Conservation (phyloP, 2,329 filamentous ascomycete species). For the Paraphaeosphaeria minitans region DNA sequence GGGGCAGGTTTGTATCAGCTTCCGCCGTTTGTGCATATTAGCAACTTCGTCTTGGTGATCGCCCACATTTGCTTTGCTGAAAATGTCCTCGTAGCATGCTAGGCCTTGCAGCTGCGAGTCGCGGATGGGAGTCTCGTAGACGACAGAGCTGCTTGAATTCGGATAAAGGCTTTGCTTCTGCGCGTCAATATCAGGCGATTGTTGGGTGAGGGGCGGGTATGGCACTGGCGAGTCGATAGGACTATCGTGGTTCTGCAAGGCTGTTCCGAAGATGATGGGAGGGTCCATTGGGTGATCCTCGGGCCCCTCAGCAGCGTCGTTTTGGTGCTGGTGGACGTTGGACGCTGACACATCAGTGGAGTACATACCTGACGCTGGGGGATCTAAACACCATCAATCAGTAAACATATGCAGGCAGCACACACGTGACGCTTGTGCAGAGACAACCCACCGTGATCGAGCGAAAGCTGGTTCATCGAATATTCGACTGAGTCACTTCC, state of each 20-base stretch:
- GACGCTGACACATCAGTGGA: conserved; percentile 4
- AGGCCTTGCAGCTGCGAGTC: neutral
- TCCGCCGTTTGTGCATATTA: neutral
- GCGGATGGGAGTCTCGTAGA: conserved; percentile 10
- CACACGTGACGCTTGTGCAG: neutral
- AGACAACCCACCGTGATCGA: conserved; percentile 1
- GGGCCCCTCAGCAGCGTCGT: neutral
- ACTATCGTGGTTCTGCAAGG: neutral
- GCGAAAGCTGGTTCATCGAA: conserved; percentile 15
- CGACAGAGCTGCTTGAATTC: neutral
- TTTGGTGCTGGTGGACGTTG: neutral
- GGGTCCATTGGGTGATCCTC: neutral
- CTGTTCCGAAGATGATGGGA: neutral
- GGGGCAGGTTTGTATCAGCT: neutral
- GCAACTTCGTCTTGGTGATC: neutral
- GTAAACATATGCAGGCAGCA: neutral
- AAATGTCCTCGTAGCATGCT: neutral
- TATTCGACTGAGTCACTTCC: neutral
- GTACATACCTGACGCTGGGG: conserved; percentile 15
- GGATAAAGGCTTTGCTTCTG: neutral
- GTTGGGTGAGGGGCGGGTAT: neutral
- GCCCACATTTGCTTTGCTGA: neutral
- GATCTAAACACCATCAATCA: neutral
- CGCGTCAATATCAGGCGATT: neutral
- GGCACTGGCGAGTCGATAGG: neutral